Evolutionary conservation across 2,329 filamentous ascomycete species (phyloP), one percentile per base, ranked within the genome.

Genomic region (Coniella lustricola): DNA sequence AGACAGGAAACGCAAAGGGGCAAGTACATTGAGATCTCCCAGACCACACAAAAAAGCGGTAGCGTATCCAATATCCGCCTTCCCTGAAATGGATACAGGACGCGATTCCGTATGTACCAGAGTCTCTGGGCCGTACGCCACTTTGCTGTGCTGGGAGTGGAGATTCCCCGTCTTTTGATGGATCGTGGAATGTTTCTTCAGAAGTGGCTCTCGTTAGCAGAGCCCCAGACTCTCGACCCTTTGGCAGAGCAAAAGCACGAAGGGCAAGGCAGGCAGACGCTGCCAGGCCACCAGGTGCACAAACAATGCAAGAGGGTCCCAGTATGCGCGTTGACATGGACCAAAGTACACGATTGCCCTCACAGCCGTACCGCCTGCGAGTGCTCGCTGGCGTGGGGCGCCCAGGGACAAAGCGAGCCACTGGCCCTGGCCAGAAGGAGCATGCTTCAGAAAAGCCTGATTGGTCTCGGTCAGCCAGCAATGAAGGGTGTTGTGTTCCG

Each of bases 1-100:
- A 53, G 50, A 53, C 50, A 51, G 3, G 41, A 42, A 39, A 43
- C 50, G 35, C 44, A 31, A 44, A 41, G 40, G 44, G 45, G 42
- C 20, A 49, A 38, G 36, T 12, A 31, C 12, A 29, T 29, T 29
- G 25, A 29, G 25, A 29, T 29, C 25, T 29, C 25, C 25, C 25
- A 29, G 32, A 37, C 44, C 36, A 42, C 18, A 34, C 44, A 35
- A 48, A 42, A 52, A 43, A 46, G 46, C 46, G 50, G 45, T 44
- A 46, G 46, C 35, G 45, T 33, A 20, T 53, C 44, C 43, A 38
- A 18, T 32, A 44, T 39, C 43, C 40, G 35, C 37, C 43, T 42
- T 22, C 39, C 44, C 34, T 17, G 34, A 41, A 18, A 41, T 44
- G 43, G 40, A 43, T 22, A 49, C 7, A 38, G 42, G 31, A 50